phyloP scores from a whole-genome alignment of 768 basidiomycete species.

The Trametes punicea region DNA sequence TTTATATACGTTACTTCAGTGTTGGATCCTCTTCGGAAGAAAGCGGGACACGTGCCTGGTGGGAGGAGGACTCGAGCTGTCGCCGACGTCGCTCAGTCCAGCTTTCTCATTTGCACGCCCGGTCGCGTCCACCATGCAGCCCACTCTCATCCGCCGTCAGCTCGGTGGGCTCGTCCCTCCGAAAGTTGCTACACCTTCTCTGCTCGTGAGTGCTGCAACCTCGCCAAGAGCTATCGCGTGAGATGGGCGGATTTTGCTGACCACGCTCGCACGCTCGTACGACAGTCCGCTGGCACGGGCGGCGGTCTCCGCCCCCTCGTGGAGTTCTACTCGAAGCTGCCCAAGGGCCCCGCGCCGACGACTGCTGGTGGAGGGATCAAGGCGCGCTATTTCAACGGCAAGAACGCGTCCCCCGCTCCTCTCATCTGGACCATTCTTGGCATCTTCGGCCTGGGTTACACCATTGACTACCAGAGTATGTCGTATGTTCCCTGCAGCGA shows the following conservation, averaged over 20 bases:
- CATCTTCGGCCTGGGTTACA: constrained; percentile 78
- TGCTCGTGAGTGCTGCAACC: constrained; percentile 60
- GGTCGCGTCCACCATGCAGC: constrained; percentile 57
- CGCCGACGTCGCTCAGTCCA: constrained; percentile 3
- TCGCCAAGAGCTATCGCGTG: not conserved
- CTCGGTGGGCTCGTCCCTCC: constrained; percentile 87
- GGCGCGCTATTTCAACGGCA: constrained; percentile 79
- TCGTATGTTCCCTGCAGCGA: not conserved
- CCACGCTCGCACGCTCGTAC: not conserved
- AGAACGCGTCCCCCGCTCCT: constrained; percentile 77
- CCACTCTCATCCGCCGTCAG: constrained; percentile 80
- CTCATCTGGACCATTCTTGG: constrained; percentile 59
- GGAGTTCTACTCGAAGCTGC: constrained; percentile 94
- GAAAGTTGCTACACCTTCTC: constrained; percentile 89
- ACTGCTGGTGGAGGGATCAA: constrained; percentile 64
- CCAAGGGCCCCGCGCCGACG: constrained; percentile 75
- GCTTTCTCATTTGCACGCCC: constrained; percentile 12
- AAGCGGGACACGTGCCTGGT: constrained; percentile 9
- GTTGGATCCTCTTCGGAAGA: not conserved
- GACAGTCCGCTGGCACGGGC: constrained; percentile 77
- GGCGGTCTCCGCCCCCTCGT: constrained; percentile 81
- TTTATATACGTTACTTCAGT: not conserved
- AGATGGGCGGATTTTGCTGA: not conserved
- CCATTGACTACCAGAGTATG: constrained; percentile 81
- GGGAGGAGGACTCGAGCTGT: not conserved